phyloP scores from a whole-genome alignment of 257 asterid genomes.

The Lycium ferocissimum region DNA sequence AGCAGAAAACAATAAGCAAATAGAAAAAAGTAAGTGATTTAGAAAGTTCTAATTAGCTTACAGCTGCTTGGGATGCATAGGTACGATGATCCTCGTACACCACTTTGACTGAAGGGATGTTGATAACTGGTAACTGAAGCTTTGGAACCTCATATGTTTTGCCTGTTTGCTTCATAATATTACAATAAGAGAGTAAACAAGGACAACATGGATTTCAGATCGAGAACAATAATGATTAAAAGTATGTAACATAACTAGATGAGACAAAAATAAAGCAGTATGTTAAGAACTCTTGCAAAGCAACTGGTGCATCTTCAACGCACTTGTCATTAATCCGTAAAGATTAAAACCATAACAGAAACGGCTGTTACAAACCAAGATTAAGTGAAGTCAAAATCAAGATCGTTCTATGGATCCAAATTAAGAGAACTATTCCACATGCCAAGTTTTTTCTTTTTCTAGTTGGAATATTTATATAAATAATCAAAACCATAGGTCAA shows the following conservation, averaged over 20 bases:
- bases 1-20: conserved; percentile 1
- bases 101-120: conserved; percentile 66
- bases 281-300: conserved; percentile 20
- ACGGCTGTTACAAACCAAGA: neutral
- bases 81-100: conserved; percentile 94
- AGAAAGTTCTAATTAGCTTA: conserved; percentile 51
- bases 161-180: conserved; percentile 78
- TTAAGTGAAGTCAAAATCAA: neutral
- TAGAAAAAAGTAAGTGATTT: neutral
- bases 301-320: neutral
- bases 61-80: conserved; percentile 86
- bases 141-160: conserved; percentile 75
- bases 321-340: conserved; percentile 1
- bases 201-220: conserved; percentile 28
- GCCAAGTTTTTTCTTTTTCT: neutral
- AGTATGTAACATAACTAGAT: conserved; percentile 20
- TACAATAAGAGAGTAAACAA: conserved; percentile 38
- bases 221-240: neutral
- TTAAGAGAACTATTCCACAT: conserved; percentile 4
- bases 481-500: neutral
- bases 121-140: conserved; percentile 90
- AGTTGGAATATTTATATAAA: neutral
- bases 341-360: neutral
- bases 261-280: neutral
- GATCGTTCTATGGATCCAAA: neutral